These are phyloP conservation scores for Candida verbasci DNA, from an alignment of 805 yeast species.

Conservation along the genomic window DNA sequence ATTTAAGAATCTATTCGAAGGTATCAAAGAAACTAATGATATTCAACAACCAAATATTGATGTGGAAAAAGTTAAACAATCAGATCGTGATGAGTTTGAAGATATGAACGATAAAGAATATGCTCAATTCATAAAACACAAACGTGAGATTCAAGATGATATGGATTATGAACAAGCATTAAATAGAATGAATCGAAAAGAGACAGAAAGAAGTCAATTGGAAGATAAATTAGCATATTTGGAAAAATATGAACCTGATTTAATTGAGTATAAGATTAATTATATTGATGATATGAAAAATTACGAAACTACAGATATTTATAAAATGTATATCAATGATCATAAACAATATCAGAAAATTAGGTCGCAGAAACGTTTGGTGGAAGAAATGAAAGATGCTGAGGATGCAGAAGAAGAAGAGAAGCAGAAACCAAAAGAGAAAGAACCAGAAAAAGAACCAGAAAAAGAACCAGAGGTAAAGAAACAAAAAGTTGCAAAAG, in stretches of 20 bases:
- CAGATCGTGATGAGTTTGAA: conserved; percentile 17
- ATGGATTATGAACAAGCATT: conserved; percentile 14
- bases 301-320: neutral
- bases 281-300: conserved; percentile 26
- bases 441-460: neutral
- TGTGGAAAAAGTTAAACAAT: neutral
- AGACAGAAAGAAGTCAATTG: conserved; percentile 14
- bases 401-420: conserved; percentile 27
- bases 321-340: conserved; percentile 33
- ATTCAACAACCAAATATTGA: conserved; percentile 2
- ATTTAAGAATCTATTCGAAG: conserved; percentile 42
- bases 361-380: conserved; percentile 29
- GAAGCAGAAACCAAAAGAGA: neutral
- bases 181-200: conserved; percentile 10
- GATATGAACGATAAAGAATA: conserved; percentile 30
- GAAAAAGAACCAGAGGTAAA: no score
- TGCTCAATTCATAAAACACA: conserved; percentile 12
- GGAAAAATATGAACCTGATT: conserved; percentile 29
- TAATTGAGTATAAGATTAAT: conserved; percentile 34
- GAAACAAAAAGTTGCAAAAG: neutral
- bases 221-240: conserved; percentile 20
- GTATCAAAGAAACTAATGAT: conserved; percentile 26
- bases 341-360: conserved; percentile 41
- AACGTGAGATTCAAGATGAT: conserved; percentile 22
- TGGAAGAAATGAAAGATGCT: conserved; percentile 41